These are phyloP conservation scores for Xylariaceae sp. DNA, from an alignment of 2,329 filamentous ascomycete species.

Conservation along the genomic window DNA sequence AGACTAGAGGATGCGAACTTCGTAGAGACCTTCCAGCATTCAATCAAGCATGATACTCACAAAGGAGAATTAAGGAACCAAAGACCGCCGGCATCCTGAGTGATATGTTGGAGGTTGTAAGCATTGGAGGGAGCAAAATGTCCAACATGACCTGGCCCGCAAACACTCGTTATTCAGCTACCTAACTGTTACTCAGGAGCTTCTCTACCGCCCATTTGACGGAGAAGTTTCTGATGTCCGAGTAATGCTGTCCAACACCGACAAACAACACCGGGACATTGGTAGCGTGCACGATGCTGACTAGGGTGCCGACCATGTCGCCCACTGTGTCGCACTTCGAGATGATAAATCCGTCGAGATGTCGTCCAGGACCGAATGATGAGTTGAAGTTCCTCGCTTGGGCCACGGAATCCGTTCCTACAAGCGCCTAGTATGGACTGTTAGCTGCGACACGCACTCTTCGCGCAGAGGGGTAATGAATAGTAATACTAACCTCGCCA, in stretches of 20 bases:
- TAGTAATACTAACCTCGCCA: slow-evolving; percentile 45
- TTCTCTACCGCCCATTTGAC: slow-evolving; percentile 66
- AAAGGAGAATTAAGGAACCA: too few relatives aligned
- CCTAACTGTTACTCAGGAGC: slow-evolving; percentile 48
- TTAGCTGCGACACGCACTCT: slow-evolving; percentile 12
- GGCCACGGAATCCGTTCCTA: slow-evolving; percentile 90
- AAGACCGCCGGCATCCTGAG: too few relatives aligned
- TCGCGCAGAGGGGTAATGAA: background rate
- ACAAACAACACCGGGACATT: slow-evolving; percentile 94
- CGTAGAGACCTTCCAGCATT: too few relatives aligned
- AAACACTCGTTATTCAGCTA: slow-evolving; percentile 1
- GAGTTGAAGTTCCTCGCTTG: slow-evolving; percentile 96
- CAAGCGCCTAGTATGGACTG: slow-evolving; percentile 57
- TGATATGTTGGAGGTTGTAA: background rate
- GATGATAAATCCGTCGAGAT: slow-evolving; percentile 94
- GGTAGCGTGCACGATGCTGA: slow-evolving; percentile 96
- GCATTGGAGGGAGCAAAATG: background rate
- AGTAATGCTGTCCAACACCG: slow-evolving; percentile 66
- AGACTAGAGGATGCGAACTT: too few relatives aligned
- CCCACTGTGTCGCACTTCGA: slow-evolving; percentile 98
- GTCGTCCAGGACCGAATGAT: slow-evolving; percentile 74
- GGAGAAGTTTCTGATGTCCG: slow-evolving; percentile 62
- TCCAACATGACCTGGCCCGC: background rate
- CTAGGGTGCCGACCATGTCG: slow-evolving; percentile 95
- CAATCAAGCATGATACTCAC: too few relatives aligned